Base-by-base conservation (phyloP, 805 yeast species). In the Cyberlindnera lachancei region DNA sequence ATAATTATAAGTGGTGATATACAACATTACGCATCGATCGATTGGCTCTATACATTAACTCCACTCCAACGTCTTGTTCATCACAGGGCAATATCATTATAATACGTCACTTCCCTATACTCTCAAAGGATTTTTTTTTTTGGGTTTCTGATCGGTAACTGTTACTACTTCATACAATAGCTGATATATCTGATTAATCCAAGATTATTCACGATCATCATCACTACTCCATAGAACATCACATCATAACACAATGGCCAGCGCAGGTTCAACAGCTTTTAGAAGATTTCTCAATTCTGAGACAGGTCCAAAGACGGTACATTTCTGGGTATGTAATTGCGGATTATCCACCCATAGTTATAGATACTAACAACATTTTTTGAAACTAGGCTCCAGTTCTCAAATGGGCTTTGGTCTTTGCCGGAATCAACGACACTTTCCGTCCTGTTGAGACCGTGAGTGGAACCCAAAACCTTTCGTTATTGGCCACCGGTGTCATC, bases 251-350 rank as follows among this genome's bases (percentile, higher is more conserved):
- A 34, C 23, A 17, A 39, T 34, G 37, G 34, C 42, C 15, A 27
- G 24, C 19, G 37, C 44, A 20, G 37, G 36, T 7, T 57, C 79
- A 13, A 59, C 76, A 21, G 74, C 72, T 29, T 84, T 90, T 59
- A 61, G 71, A 39, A 70, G 83, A 52, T 86, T 79, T 53, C 55
- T 85, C 55, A 73, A 78, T 48, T 79, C 95, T 13, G 94, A 82
- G 55, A 85, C 98, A 14, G 98, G 98, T 20, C 98, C 98, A 25
- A 78, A 64, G 55, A 90, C 98, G n/a, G 88, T 92, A 35, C 98
- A 90, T 56, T 90, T 90, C 62, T 90, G 98, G 98, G 94, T 74
- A 59, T 25, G 73, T 63, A 16, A n/a, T 25, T 27, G n/a, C 18
- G 18, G 22, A 15, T 20, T 24, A 10, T 14, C 7, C 18, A 26